Percentiles rank a stretch among this genome's conserved stretches.
Conservation (phyloP, 1,139 yeast genomes). For the Suzukiozyma palmioleophila region DNA sequence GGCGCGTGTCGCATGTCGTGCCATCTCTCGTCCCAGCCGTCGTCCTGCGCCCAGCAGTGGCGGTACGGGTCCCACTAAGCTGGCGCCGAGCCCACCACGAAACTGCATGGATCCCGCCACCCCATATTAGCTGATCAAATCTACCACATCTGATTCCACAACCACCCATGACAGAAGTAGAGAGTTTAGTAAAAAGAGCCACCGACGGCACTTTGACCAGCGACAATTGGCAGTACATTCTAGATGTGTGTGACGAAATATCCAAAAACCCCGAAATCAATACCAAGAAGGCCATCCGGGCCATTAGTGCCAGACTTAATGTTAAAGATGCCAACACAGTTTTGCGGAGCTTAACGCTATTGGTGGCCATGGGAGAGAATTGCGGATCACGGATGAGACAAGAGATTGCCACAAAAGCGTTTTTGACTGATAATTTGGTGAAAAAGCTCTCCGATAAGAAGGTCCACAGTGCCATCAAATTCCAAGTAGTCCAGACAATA, state of each 20-base stretch:
- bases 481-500: slow-evolving; percentile 61
- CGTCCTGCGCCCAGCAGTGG: too few relatives aligned
- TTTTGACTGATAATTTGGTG: slow-evolving; percentile 52
- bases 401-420: slow-evolving; percentile 68
- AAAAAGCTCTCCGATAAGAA: slow-evolving; percentile 51
- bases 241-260: slow-evolving; percentile 81
- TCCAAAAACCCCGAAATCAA: slow-evolving; percentile 64
- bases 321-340: slow-evolving; percentile 77
- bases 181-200: slow-evolving; percentile 49
- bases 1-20: too few relatives aligned
- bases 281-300: slow-evolving; percentile 48
- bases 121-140: too few relatives aligned
- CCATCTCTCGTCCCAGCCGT: too few relatives aligned
- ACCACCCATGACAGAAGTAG: slow-evolving; percentile 6
- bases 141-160: background rate
- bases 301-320: slow-evolving; percentile 50
- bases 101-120: too few relatives aligned
- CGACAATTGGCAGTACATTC: slow-evolving; percentile 81
- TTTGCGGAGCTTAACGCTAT: slow-evolving; percentile 64
- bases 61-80: too few relatives aligned
- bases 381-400: slow-evolving; percentile 88
- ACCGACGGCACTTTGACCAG: slow-evolving; percentile 77
- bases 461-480: slow-evolving; percentile 67
- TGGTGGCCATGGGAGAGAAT: slow-evolving; percentile 81
- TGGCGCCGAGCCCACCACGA: too few relatives aligned